Evolutionary conservation across 1,284 basidiomycete species (phyloP).

Genomic region (Boletus calvinii): DNA sequence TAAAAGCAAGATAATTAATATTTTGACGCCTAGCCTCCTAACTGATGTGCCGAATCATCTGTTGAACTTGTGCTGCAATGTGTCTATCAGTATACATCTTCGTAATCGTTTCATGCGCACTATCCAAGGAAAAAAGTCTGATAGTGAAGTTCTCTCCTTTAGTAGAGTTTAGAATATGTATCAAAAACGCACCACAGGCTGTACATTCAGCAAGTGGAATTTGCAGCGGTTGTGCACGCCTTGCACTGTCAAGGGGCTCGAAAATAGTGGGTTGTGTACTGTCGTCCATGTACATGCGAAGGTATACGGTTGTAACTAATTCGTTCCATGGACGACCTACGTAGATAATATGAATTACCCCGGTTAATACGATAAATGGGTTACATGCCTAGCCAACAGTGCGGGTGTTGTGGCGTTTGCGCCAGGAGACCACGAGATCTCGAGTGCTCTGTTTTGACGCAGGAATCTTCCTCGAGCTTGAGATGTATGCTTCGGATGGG

Average conservation of each 20-base stretch:
- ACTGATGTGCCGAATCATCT: neutral
- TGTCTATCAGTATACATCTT: conserved; percentile 36
- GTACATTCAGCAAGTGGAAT: conserved; percentile 60
- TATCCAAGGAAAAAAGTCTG: conserved; percentile 46
- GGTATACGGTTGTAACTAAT: conserved; percentile 53
- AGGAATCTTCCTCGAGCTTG: neutral
- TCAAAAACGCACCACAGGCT: conserved; percentile 42
- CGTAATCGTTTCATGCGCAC: conserved; percentile 53
- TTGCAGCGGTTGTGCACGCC: conserved; percentile 37
- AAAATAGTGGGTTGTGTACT: conserved; percentile 52
- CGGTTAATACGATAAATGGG: neutral
- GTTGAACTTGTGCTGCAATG: neutral
- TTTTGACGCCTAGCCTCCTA: neutral
- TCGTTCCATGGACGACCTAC: conserved; percentile 62
- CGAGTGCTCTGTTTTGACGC: no score
- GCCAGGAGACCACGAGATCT: conserved; percentile 49
- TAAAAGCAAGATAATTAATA: neutral
- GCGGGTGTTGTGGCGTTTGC: conserved; percentile 53
- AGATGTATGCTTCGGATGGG: conserved; percentile 58
- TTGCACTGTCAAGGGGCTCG: conserved; percentile 37
- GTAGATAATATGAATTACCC: neutral
- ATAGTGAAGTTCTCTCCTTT: conserved; percentile 47
- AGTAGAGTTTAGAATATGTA: conserved; percentile 34
- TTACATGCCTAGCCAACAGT: conserved; percentile 47
- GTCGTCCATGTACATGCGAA: conserved; percentile 58